Percentiles rank a stretch among this genome's conserved stretches.
phyloP scores from a whole-genome alignment of 176 grass and related monocot species.

The Carex myosuroides region DNA sequence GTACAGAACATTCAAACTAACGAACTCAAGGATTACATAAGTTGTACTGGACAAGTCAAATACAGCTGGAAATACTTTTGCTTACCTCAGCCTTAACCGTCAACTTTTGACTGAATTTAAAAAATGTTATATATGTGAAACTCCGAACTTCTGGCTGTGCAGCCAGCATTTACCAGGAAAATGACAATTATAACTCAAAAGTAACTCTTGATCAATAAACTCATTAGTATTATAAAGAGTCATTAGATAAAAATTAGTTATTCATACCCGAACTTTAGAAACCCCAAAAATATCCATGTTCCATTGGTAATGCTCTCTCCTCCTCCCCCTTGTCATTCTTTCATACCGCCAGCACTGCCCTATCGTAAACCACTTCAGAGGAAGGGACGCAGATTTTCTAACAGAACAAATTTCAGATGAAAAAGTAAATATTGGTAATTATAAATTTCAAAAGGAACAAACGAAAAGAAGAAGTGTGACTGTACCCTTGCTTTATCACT shows the following conservation, averaged over 20 bases:
- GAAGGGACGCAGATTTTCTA: constrained; percentile 89
- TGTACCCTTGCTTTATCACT: constrained; percentile 89
- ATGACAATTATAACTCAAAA: not conserved
- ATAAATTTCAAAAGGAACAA: not conserved
- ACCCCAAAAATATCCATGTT: constrained; percentile 95
- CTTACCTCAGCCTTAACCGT: not conserved
- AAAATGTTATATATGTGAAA: not conserved
- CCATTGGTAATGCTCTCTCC: constrained; percentile 94
- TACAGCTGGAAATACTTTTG: not conserved
- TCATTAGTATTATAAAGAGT: not conserved
- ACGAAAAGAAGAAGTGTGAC: not conserved
- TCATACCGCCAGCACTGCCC: constrained; percentile 97
- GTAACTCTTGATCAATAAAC: not conserved
- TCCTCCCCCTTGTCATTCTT: constrained; percentile 85
- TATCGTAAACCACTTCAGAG: constrained; percentile 97
- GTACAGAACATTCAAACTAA: not conserved
- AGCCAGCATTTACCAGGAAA: not conserved
- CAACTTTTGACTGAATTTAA: not conserved
- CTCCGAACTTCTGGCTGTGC: not conserved
- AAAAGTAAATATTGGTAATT: not conserved
- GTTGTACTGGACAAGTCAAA: not conserved
- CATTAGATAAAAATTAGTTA: not conserved
- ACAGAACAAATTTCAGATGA: constrained; percentile 35
- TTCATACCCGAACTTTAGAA: constrained; percentile 64
- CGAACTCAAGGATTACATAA: not conserved